A percentile compares a stretch with the other conserved stretches of the same genome.
These are phyloP conservation scores for Epichloe hybrida DNA, from an alignment of 2,329 filamentous ascomycete genomes.

Conservation along the genomic window DNA sequence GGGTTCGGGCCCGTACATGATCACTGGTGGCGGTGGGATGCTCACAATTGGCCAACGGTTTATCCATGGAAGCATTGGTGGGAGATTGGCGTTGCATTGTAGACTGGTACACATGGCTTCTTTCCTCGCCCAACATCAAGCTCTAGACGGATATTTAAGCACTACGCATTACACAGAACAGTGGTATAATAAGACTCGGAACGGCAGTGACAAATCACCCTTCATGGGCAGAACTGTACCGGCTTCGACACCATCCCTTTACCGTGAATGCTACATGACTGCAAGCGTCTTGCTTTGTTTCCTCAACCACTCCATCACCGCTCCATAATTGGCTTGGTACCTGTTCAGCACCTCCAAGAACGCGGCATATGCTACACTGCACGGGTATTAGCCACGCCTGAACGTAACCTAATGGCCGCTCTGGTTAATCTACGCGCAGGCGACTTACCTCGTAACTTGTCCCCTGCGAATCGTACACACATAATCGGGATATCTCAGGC, in stretches of 20 bases:
- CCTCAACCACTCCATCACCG: conserved; percentile 56
- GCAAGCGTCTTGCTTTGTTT: conserved; percentile 22
- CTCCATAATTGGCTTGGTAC: conserved; percentile 57
- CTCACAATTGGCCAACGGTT: conserved; percentile 37
- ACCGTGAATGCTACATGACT: neutral
- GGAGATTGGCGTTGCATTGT: conserved; percentile 26
- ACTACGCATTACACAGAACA: neutral
- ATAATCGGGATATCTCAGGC: conserved; percentile 34
- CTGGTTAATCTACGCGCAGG: neutral
- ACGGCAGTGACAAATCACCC: neutral
- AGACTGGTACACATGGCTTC: neutral
- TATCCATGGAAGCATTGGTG: conserved; percentile 51
- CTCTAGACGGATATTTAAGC: neutral
- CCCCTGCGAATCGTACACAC: conserved; percentile 44
- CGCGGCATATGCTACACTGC: conserved; percentile 54
- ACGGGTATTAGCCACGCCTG: too few relatives aligned
- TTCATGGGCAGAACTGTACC: neutral
- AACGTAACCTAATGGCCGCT: conserved; percentile 1
- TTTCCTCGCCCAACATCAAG: neutral
- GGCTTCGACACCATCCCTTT: neutral
- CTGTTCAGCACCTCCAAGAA: conserved; percentile 53
- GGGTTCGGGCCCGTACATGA: conserved; percentile 49
- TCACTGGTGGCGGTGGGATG: conserved; percentile 54
- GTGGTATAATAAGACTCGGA: neutral
- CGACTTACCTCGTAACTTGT: conserved; percentile 47